Evolutionary conservation across 305 asterid genomes (phyloP).

Genomic region (Fraxinus velutina): DNA sequence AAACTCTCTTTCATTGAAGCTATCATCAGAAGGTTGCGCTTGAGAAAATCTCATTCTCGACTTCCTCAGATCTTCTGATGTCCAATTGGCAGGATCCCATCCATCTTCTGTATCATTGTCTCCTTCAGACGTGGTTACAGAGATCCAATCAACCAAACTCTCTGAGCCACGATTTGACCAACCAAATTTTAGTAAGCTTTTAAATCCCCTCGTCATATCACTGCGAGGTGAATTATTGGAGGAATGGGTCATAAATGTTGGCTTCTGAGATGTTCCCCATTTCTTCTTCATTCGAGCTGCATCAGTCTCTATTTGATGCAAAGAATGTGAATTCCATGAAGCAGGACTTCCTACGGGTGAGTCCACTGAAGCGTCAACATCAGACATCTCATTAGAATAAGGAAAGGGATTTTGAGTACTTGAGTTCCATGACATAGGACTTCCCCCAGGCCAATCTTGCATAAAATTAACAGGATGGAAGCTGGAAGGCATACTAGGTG

Average conservation of each 20-base stretch:
- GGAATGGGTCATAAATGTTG: constrained; percentile 44
- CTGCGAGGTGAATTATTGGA: constrained; percentile 51
- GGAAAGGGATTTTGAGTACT: constrained; percentile 53
- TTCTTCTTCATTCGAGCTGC: constrained; percentile 82
- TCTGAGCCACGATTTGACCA: constrained; percentile 78
- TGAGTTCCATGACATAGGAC: constrained; percentile 67
- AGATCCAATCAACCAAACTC: constrained; percentile 66
- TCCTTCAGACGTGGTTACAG: constrained; percentile 48
- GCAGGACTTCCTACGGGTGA: constrained; percentile 77
- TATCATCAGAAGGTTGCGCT: constrained; percentile 65
- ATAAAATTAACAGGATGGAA: constrained; percentile 45
- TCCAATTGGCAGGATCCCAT: constrained; percentile 44
- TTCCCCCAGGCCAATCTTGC: constrained; percentile 68
- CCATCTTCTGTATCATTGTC: constrained; percentile 58
- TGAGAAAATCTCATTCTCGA: constrained; percentile 69
- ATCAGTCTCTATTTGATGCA: constrained; percentile 59
- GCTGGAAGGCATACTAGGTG: constrained; percentile 42
- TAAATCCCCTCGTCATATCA: constrained; percentile 68
- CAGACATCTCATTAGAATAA: constrained; percentile 69
- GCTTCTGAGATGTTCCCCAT: constrained; percentile 74
- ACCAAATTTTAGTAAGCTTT: constrained; percentile 69
- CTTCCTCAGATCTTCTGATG: constrained; percentile 51
- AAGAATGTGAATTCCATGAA: constrained; percentile 73
- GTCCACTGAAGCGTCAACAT: constrained; percentile 65
- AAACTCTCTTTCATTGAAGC: constrained; percentile 56